Percentiles rank a stretch among this genome's conserved stretches.
phyloP scores from a whole-genome alignment of 306 rosid genomes.

The Begonia masoniana region DNA sequence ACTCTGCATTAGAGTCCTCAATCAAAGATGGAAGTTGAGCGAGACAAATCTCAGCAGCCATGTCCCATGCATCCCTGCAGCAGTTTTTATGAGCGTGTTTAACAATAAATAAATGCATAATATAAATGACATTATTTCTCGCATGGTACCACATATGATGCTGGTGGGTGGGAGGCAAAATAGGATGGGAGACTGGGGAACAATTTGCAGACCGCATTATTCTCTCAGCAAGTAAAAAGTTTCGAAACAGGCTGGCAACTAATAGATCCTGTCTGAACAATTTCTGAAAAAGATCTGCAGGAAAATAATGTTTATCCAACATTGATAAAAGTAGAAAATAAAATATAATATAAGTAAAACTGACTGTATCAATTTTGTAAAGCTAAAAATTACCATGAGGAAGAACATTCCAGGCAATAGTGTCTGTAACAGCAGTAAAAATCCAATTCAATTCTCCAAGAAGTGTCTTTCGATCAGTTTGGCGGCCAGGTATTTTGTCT shows the following conservation, averaged over 20 bases:
- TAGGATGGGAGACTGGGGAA: conserved; percentile 86
- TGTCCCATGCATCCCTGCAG: conserved; percentile 99
- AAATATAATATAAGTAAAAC: too few species aligned
- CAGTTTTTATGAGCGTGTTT: conserved; percentile 8
- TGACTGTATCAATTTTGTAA: background rate
- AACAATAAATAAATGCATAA: background rate
- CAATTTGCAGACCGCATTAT: conserved; percentile 98
- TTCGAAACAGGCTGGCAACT: conserved; percentile 84
- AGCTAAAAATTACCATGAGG: conserved; percentile 59
- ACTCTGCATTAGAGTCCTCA: conserved; percentile 75
- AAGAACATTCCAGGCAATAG: conserved; percentile 99
- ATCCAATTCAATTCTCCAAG: conserved; percentile 98
- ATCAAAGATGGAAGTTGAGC: conserved; percentile 89
- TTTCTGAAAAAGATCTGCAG: conserved; percentile 92
- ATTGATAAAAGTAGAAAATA: too few species aligned
- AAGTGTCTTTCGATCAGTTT: conserved; percentile 89
- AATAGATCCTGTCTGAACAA: conserved; percentile 93
- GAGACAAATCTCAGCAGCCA: conserved; percentile 99
- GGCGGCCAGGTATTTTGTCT: conserved; percentile 95
- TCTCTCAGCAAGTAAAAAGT: conserved; percentile 93
- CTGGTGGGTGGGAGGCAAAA: conserved; percentile 90
- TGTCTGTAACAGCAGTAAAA: conserved; percentile 95
- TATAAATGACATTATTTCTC: conserved; percentile 13
- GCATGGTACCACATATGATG: conserved; percentile 93
- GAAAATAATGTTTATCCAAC: conserved; percentile 4